Conservation (phyloP, 139 green algal species). For the Eudorina sp. region DNA sequence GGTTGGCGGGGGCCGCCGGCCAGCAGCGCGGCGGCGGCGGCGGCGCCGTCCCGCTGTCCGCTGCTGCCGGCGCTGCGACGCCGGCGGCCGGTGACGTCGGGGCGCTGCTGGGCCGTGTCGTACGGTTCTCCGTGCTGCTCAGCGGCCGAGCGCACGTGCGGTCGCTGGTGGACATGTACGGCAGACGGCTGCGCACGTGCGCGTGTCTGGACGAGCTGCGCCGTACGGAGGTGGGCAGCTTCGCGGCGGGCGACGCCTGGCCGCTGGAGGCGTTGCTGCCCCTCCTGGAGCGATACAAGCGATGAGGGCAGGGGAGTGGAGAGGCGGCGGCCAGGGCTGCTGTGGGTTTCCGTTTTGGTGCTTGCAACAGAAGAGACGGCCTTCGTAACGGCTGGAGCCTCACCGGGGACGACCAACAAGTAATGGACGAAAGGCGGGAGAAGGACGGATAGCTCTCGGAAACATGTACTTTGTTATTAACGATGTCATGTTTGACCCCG, state of each 20-base stretch:
- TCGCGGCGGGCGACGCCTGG: conserved; percentile 66
- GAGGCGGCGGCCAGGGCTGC: too few relatives aligned
- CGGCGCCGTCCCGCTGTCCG: not conserved
- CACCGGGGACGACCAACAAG: too few relatives aligned
- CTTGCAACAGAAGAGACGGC: too few relatives aligned
- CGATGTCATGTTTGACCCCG: too few relatives aligned
- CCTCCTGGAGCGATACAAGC: conserved; percentile 38
- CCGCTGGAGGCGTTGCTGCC: conserved; percentile 67
- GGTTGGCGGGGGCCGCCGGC: not conserved
- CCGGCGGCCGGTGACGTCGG: too few relatives aligned
- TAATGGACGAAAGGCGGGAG: too few relatives aligned
- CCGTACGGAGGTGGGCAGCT: conserved; percentile 57
- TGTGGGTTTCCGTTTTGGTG: too few relatives aligned
- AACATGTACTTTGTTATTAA: too few relatives aligned
- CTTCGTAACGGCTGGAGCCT: too few relatives aligned
- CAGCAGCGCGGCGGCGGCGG: not conserved
- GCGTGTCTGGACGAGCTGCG: conserved; percentile 55
- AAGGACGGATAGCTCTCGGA: too few relatives aligned
- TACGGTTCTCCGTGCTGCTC: not conserved
- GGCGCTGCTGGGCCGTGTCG: not conserved
- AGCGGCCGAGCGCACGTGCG: conserved; percentile 27
- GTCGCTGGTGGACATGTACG: conserved; percentile 60
- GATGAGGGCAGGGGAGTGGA: not conserved
- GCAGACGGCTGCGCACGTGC: conserved; percentile 52
- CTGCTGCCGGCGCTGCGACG: not conserved